These are phyloP conservation scores for Neonothopanus nambi DNA, from an alignment of 1,284 basidiomycete species.

Conservation along the genomic window DNA sequence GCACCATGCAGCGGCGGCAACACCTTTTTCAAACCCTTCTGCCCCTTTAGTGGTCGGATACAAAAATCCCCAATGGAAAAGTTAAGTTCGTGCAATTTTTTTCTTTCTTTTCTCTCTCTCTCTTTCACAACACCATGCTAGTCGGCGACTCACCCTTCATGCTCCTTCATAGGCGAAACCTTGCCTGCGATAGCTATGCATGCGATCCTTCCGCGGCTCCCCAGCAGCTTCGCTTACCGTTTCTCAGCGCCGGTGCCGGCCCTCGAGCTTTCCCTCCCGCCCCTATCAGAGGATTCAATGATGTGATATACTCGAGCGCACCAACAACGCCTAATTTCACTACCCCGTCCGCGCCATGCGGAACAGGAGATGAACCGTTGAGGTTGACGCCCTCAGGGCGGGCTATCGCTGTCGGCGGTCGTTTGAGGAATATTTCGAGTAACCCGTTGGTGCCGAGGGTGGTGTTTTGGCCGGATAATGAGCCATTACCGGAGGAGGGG, in stretches of 20 bases:
- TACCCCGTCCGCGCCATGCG: slow-evolving; percentile 7
- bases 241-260: slow-evolving; percentile 35
- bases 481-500: slow-evolving; percentile 71
- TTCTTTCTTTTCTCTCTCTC: slow-evolving; percentile 11
- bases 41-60: no score
- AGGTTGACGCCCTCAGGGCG: slow-evolving; percentile 78
- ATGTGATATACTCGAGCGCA: no score
- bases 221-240: slow-evolving; percentile 30
- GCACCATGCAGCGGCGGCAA: no score
- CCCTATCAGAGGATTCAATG: no score
- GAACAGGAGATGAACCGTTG: slow-evolving; percentile 43
- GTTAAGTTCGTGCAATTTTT: no score
- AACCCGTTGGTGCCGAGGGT: slow-evolving; percentile 72
- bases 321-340: slow-evolving; percentile 20
- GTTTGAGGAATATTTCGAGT: slow-evolving; percentile 71
- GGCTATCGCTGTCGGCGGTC: slow-evolving; percentile 69
- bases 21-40: no score
- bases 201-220: slow-evolving; percentile 47
- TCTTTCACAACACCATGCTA: slow-evolving; percentile 30
- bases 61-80: no score
- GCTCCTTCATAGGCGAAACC: slow-evolving; percentile 61
- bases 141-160: slow-evolving; percentile 30
- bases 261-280: slow-evolving; percentile 42
- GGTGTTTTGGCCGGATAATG: slow-evolving; percentile 88
- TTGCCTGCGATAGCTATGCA: slow-evolving; percentile 72